Evolutionary conservation across 768 basidiomycete species (phyloP).

Genomic region (Ramaria sp.): DNA sequence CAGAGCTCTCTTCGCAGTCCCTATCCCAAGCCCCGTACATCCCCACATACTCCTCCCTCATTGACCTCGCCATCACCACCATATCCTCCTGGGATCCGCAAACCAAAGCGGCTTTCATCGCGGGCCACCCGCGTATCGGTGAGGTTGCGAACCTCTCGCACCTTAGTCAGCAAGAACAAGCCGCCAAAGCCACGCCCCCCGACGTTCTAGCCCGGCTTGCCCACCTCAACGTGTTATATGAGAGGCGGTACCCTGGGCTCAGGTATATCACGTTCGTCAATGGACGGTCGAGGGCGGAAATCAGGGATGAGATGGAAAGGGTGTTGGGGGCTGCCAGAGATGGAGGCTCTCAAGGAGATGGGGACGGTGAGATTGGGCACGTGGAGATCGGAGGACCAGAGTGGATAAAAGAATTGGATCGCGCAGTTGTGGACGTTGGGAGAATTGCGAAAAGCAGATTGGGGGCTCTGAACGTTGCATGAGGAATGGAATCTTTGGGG

Average conservation of each 20-base stretch:
- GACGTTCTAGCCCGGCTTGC: conserved; percentile 62
- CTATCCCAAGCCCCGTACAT: no score
- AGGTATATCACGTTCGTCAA: conserved; percentile 92
- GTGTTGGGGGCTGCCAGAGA: conserved; percentile 31
- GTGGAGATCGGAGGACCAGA: conserved; percentile 28
- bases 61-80: conserved; percentile 4
- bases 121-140: conserved; percentile 84
- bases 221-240: conserved; percentile 72
- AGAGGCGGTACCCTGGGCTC: conserved; percentile 58
- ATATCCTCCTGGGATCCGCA: neutral
- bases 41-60: conserved; percentile 10
- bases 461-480: conserved; percentile 23
- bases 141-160: conserved; percentile 64
- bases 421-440: conserved; percentile 67
- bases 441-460: conserved; percentile 66
- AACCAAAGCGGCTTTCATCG: conserved; percentile 48
- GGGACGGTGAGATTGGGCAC: conserved; percentile 26
- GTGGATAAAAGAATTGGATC: conserved; percentile 59
- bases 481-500: neutral
- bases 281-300: conserved; percentile 57
- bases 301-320: conserved; percentile 74
- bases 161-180: conserved; percentile 73
- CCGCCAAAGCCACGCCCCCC: conserved; percentile 46
- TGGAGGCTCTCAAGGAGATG: conserved; percentile 12
- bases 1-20: conserved; percentile 27